Evolutionary conservation across 2,329 filamentous ascomycete genomes (phyloP).

Genomic region (Arthrobotrys megalospora): DNA sequence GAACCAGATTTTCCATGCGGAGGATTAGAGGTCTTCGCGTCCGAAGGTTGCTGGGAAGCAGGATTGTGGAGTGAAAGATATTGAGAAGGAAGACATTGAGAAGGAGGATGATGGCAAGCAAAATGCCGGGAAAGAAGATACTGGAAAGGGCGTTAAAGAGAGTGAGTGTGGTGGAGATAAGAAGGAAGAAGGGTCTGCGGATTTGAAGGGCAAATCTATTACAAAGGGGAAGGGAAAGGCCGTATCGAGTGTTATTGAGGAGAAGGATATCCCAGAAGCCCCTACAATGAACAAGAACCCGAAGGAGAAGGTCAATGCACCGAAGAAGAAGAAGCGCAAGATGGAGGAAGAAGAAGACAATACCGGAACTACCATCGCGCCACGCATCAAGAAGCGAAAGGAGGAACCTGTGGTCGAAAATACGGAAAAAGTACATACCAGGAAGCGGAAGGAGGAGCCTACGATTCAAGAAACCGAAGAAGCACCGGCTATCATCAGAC

Average conservation of each 20-base stretch:
- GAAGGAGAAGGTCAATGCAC: not conserved
- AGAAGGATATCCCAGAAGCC: not conserved
- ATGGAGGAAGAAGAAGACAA: not conserved
- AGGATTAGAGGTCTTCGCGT: conserved; percentile 46
- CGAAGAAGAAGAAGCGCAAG: conserved; percentile 8
- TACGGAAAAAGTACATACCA: not conserved
- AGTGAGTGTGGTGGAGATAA: not conserved
- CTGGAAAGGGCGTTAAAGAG: not conserved
- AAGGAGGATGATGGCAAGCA: conserved; percentile 1
- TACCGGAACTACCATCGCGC: not conserved
- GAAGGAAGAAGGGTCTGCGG: not conserved
- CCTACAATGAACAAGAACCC: not conserved
- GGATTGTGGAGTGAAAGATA: not conserved
- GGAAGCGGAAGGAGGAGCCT: too few relatives aligned
- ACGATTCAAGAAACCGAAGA: not conserved
- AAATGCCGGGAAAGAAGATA: not conserved
- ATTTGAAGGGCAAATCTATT: not conserved
- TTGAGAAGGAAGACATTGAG: not conserved
- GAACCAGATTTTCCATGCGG: conserved; percentile 57
- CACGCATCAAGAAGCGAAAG: conserved; percentile 34
- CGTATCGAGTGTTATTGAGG: not conserved
- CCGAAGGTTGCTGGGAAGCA: conserved; percentile 5
- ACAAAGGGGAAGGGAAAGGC: too few relatives aligned
- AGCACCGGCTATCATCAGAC: not conserved
- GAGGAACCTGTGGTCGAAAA: not conserved